Evolutionary conservation across 257 asterid genomes (phyloP).

Genomic region (Scutellaria barbata): DNA sequence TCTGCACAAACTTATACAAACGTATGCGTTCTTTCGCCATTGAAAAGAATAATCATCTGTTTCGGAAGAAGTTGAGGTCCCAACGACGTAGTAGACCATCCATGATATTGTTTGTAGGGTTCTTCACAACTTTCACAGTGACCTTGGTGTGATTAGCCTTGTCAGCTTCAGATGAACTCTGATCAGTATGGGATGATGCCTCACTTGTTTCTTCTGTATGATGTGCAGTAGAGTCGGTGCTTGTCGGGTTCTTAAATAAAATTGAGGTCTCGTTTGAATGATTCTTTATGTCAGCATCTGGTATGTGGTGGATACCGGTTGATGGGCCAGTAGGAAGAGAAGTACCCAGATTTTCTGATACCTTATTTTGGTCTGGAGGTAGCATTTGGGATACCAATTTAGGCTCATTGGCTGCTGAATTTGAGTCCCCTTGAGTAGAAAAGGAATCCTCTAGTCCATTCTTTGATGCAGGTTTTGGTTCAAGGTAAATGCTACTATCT

Average conservation of each 20-base stretch:
- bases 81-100: constrained; percentile 82
- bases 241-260: neutral
- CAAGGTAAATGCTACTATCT: neutral
- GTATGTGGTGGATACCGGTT: constrained; percentile 6
- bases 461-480: constrained; percentile 38
- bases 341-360: constrained; percentile 26
- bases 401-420: constrained; percentile 11
- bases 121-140: constrained; percentile 66
- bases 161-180: constrained; percentile 45
- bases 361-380: neutral
- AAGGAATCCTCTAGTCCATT: constrained; percentile 26
- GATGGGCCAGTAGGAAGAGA: constrained; percentile 27
- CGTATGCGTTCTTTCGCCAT: too few species aligned
- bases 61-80: constrained; percentile 76
- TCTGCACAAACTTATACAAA: too few species aligned
- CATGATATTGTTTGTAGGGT: constrained; percentile 54
- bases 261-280: constrained; percentile 2
- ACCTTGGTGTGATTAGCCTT: constrained; percentile 11
- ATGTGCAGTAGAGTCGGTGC: constrained; percentile 1
- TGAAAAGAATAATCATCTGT: constrained; percentile 34
- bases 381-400: constrained; percentile 9
- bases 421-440: constrained; percentile 32
- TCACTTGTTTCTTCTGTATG: constrained; percentile 38
- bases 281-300: constrained; percentile 20
- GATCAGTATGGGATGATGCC: constrained; percentile 32